phyloP scores from a whole-genome alignment of 2,329 filamentous ascomycete genomes.

The Botrytis porri region DNA sequence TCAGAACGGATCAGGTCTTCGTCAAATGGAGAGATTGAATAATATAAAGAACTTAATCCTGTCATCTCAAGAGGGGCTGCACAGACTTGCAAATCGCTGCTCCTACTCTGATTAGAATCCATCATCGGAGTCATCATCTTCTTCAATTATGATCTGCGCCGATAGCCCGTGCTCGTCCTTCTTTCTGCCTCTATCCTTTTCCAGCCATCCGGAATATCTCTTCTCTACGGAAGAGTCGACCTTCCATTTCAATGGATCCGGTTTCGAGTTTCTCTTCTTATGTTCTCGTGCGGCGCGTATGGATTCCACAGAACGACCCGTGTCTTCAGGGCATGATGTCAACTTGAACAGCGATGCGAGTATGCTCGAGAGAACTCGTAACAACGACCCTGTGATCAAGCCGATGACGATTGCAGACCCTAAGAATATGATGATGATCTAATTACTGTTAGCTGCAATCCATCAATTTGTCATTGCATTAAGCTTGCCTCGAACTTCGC shows the following conservation, averaged over 20 bases:
- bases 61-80: neutral
- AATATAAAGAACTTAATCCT: neutral
- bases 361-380: slow-evolving; percentile 56
- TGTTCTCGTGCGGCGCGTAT: slow-evolving; percentile 31
- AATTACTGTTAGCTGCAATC: slow-evolving; percentile 21
- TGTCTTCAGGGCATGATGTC: slow-evolving; percentile 30
- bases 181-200: slow-evolving; percentile 29
- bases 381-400: slow-evolving; percentile 56
- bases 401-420: slow-evolving; percentile 67
- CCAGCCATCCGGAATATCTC: slow-evolving; percentile 34
- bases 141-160: slow-evolving; percentile 68
- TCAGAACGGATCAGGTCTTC: slow-evolving; percentile 77
- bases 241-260: slow-evolving; percentile 20
- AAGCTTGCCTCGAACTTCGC: slow-evolving; percentile 36
- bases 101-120: slow-evolving; percentile 27
- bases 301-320: slow-evolving; percentile 29
- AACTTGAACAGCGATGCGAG: slow-evolving; percentile 52
- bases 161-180: slow-evolving; percentile 47
- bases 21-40: slow-evolving; percentile 69
- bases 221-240: slow-evolving; percentile 26
- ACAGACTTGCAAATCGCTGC: neutral
- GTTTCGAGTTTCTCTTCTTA: slow-evolving; percentile 25
- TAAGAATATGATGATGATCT: slow-evolving; percentile 51
- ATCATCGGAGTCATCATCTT: slow-evolving; percentile 59
- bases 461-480: neutral